A percentile compares a stretch with the other conserved stretches of the same genome.
Evolutionary conservation across 164 flowering plant genomes (phyloP).

Genomic region (Dillenia suffruticosa): DNA sequence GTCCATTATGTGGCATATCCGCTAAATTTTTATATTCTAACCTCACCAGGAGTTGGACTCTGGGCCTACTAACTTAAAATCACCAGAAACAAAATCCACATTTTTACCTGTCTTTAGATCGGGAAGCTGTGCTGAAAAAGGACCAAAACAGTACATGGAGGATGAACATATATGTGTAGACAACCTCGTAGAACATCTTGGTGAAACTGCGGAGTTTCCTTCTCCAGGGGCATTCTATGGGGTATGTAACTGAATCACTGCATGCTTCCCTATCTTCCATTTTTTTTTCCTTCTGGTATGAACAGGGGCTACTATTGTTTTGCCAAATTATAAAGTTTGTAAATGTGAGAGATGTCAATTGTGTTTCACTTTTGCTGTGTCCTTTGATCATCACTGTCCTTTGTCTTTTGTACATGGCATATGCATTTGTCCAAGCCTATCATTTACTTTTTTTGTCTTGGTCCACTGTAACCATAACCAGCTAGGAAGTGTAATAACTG

Average conservation of each 20-base stretch:
- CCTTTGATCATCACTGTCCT: no score
- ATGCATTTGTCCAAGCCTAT: no score
- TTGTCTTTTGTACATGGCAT: no score
- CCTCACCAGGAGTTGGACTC: conserved; percentile 45
- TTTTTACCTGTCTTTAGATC: conserved; percentile 71
- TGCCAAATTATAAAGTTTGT: no score
- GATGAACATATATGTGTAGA: conserved; percentile 86
- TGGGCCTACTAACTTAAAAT: conserved; percentile 21
- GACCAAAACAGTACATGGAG: conserved; percentile 86
- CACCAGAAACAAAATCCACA: conserved; percentile 43
- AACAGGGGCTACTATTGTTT: no score
- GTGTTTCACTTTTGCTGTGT: no score
- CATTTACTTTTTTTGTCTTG: no score
- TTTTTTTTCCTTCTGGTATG: no score
- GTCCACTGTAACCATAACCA: no score
- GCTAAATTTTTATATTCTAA: conserved; percentile 5
- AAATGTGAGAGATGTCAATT: no score
- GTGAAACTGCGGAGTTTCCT: conserved; percentile 38
- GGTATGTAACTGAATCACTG: conserved; percentile 38
- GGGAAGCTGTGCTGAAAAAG: conserved; percentile 88
- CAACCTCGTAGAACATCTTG: conserved; percentile 59
- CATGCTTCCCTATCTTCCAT: background rate
- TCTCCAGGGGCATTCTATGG: conserved; percentile 93
- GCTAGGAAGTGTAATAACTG: no score
- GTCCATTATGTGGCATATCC: background rate